A percentile compares a stretch with the other conserved stretches of the same genome.
Evolutionary conservation across 371 early-diverging fungal species (phyloP).

Genomic region (Actinomortierella wolfii): DNA sequence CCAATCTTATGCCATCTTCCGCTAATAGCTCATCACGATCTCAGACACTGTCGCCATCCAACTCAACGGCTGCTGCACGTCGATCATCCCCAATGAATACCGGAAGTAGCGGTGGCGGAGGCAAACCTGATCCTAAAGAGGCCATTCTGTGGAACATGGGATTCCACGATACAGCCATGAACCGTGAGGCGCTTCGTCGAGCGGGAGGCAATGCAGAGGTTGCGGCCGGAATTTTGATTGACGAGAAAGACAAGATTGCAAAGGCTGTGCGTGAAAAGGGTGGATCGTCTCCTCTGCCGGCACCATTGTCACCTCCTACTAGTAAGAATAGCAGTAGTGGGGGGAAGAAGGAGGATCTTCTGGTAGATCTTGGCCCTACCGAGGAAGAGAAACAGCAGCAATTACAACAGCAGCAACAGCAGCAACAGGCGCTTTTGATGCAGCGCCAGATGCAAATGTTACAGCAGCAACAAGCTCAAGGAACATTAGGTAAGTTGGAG

Average conservation of each 20-base stretch:
- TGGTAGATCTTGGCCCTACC: conserved; percentile 28
- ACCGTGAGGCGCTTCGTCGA: conserved; percentile 60
- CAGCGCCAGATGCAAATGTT: conserved; percentile 29
- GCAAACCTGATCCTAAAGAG: conserved; percentile 28
- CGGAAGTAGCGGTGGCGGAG: background rate
- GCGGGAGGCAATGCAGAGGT: conserved; percentile 64
- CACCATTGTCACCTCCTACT: conserved; percentile 24
- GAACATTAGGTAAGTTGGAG: conserved; percentile 17
- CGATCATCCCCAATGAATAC: no score
- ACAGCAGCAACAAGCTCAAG: conserved; percentile 34
- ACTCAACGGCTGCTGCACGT: conserved; percentile 7
- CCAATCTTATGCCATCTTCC: conserved; percentile 50
- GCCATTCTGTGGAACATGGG: conserved; percentile 55
- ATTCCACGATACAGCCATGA: conserved; percentile 49
- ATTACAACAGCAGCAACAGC: conserved; percentile 19
- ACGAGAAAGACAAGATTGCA: conserved; percentile 44
- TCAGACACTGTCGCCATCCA: conserved; percentile 25
- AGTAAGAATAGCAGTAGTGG: conserved; percentile 5
- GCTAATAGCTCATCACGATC: conserved; percentile 9
- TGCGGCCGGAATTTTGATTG: conserved; percentile 56
- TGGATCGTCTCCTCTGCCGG: conserved; percentile 23
- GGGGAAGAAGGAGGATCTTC: conserved; percentile 18
- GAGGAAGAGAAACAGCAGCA: conserved; percentile 17
- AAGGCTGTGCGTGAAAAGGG: conserved; percentile 36
- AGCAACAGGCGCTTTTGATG: conserved; percentile 20